Conservation (phyloP, 2,329 filamentous ascomycete genomes). For the Thielaviopsis ethacetica region DNA sequence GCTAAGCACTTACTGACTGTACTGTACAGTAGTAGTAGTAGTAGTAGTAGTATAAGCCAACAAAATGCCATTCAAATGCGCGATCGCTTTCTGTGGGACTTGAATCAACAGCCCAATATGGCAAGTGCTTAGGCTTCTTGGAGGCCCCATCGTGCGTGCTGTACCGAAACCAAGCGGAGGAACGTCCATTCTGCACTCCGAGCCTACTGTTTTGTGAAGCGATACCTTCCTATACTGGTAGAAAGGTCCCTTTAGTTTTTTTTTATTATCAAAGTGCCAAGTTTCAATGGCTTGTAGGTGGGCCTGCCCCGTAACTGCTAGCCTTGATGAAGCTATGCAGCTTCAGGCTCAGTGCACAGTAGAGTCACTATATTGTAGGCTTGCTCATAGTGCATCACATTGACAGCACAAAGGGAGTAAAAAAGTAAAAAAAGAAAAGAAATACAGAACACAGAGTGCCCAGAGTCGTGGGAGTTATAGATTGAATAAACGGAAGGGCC, state of each 20-base stretch:
- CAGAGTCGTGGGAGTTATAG: not conserved
- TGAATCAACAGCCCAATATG: not conserved
- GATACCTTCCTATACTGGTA: not conserved
- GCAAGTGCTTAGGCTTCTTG: not conserved
- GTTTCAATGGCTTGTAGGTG: not conserved
- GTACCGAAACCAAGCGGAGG: not conserved
- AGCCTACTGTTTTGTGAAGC: not conserved
- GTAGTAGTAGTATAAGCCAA: no score
- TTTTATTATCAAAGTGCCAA: no score
- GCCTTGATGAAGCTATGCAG: no score
- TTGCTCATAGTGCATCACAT: not conserved
- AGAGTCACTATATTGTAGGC: no score
- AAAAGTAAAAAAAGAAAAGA: no score
- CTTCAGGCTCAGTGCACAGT: no score
- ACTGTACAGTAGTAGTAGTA: no score
- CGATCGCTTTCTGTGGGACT: no score
- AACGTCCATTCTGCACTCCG: not conserved
- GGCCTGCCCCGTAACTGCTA: not conserved
- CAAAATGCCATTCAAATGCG: no score
- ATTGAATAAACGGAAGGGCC: no score
- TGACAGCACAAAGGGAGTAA: no score
- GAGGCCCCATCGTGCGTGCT: not conserved
- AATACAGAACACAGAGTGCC: not conserved
- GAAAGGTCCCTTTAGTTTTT: not conserved
- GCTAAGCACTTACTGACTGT: no score